Base-by-base conservation (phyloP, 345 rosid genomes). In the Camelina neglecta region DNA sequence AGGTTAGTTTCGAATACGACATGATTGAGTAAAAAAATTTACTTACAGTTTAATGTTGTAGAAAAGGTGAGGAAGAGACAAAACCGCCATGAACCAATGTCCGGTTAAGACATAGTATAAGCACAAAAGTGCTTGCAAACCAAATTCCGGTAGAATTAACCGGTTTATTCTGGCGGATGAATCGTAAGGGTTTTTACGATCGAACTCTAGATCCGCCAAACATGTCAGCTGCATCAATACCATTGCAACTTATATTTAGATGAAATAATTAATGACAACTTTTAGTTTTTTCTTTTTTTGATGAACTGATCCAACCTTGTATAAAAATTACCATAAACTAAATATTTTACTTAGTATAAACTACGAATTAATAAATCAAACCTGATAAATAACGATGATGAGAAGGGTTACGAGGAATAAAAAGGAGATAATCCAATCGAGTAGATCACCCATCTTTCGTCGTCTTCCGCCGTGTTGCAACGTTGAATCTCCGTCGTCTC, bases 311-410 rank as follows among this genome's bases (percentile, higher is more conserved):
- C 8, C 38, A 35, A 6, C 1, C 8, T 35, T 35, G 0, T 6
- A 35, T 35, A 35, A 35, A 48, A 48, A 7, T 5, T 41, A 41
- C 45, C 47, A 36, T 8, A 10, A 36, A 36, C 11, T 8, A 36
- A 8, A 36, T 36, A 8, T 41, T 41, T 3, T 11, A 11, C 29
- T 41, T 41, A 11, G 45, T 41, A 11, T 11, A 41, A 41, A 41
- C 18, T 29, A 29, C 15, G 12, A 31, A 49, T n/a, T 50, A 16
- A n/a, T 21, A 15, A 12, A 15, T 8, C 8, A 73, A 68, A 93
- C 97, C 98, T 93, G 98, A 77, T 85, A 88, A 69, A 91, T 86
- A 64, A 93, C 76, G 80, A 91, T 79, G 67, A 91, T 83, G 26
- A 89, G 72, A 62, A 91, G 85, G 36, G 93, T 83, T 11, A 89